A percentile compares a stretch with the other conserved stretches of the same genome.
These are phyloP conservation scores for Colletotrichum cuscutae DNA, from an alignment of 2,329 filamentous ascomycete species.

Conservation along the genomic window DNA sequence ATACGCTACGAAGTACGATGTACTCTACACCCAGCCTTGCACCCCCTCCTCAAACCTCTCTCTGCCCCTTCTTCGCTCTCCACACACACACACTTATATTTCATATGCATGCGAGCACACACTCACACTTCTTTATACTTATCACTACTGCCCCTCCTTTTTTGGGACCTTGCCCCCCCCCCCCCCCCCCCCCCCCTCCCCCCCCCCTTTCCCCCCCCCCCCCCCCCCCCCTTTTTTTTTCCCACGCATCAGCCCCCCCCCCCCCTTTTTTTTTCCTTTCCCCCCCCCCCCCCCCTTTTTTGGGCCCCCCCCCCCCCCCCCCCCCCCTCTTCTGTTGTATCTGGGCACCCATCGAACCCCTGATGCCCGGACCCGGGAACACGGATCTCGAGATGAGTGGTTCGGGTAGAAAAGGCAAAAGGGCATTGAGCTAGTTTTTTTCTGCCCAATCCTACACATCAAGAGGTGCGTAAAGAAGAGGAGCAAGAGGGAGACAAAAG, in stretches of 20 bases:
- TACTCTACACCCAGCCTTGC: neutral
- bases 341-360: neutral
- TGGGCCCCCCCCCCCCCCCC: neutral
- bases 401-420: neutral
- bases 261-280: too few relatives aligned
- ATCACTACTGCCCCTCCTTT: neutral
- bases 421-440: neutral
- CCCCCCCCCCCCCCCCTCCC: neutral
- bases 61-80: neutral
- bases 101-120: neutral
- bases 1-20: neutral
- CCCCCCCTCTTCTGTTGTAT: neutral
- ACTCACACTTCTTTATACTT: neutral
- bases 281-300: neutral
- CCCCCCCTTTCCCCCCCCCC: neutral
- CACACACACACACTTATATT: neutral
- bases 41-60: neutral
- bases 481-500: neutral
- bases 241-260: neutral
- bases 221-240: neutral
- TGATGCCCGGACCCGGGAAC: conserved; percentile 1
- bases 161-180: neutral
- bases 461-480: neutral
- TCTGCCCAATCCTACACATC: neutral
- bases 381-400: neutral